phyloP scores from a whole-genome alignment of 805 yeast genomes.

The Ogataea populi-albae region DNA sequence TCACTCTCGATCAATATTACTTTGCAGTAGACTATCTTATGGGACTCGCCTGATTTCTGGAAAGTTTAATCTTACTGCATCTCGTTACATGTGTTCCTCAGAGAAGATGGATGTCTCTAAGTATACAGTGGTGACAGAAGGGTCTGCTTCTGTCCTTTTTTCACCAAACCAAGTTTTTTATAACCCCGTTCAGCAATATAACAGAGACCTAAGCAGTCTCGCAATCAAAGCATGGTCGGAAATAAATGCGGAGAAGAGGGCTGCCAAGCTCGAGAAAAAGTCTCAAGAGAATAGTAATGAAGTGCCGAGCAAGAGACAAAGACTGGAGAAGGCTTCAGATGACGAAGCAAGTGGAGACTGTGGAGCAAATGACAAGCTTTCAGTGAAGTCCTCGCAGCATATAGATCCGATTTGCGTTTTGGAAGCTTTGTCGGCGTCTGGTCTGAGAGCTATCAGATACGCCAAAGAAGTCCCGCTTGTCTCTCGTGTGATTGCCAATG shows the following conservation, averaged over 20 bases:
- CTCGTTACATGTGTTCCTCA: too few relatives aligned
- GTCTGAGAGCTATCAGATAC: conserved; percentile 88
- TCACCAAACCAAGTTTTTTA: conserved; percentile 90
- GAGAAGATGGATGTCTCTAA: too few relatives aligned
- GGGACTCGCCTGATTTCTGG: too few relatives aligned
- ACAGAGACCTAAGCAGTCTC: conserved; percentile 83
- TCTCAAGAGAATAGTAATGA: conserved; percentile 21
- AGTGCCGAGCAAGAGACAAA: too few relatives aligned
- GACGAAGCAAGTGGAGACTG: conserved; percentile 6
- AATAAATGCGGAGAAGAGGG: conserved; percentile 43
- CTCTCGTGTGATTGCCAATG: conserved; percentile 80
- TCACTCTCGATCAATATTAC: too few relatives aligned
- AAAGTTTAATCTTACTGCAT: too few relatives aligned
- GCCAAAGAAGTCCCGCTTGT: conserved; percentile 86
- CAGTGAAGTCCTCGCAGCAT: conserved; percentile 5
- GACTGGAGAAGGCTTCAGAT: conserved; percentile 10
- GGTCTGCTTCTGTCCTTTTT: conserved; percentile 76
- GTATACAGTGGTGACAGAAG: conserved; percentile 54
- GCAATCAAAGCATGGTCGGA: conserved; percentile 87
- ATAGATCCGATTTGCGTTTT: conserved; percentile 50
- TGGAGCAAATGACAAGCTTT: too few relatives aligned
- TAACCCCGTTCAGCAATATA: conserved; percentile 95
- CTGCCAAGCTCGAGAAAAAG: conserved; percentile 28
- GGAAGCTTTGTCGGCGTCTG: conserved; percentile 94
- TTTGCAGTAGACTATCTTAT: too few relatives aligned